Evolutionary conservation across 2,329 filamentous ascomycete species (phyloP), one percentile per base, ranked within the genome.

Genomic region (Penicillium fuscoglaucum): DNA sequence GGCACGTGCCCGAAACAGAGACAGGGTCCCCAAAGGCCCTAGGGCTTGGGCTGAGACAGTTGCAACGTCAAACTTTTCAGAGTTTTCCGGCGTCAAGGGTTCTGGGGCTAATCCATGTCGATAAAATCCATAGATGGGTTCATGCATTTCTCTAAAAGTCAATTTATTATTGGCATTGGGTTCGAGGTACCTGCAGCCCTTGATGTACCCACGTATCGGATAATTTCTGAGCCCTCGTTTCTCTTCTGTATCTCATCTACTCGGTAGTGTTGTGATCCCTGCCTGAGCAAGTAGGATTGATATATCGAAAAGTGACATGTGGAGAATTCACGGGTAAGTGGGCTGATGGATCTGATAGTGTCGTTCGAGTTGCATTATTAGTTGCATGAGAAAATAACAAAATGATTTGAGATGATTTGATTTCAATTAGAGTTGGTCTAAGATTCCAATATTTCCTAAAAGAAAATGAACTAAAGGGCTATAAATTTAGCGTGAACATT

Each of bases 151-250:
- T 31, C 31, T 33, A 15, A 61, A 63, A 62, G 35, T 62, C 59
- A 61, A 63, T 61, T 44, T 39, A 61, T 57, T 19, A 55, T 48
- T 52, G 46, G 46, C 26, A 51, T 47, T 37, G 39, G 21, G 17
- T 46, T 40, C 12, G 28, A 56, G 58, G 64, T 65, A 66, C 62
- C 65, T 67, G 62, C 64, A 66, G 31, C n/a, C 24, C 26, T 39
- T 17, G 10, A 24, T 19, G 41, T 52, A 50, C 37, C 55, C 33
- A 29, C 37, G 31, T 28, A 28, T 65, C 61, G 64, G 64, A 63
- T 57, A 62, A 59, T 67, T 67, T 53, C 26, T 43, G 44, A 55
- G 49, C 39, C 28, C n/a, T 62, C 31, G 53, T 60, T 60, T 55
- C 46, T 57, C 51, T 59, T 57, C 57, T 61, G 56, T 65, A 47